phyloP scores from a whole-genome alignment of 2,329 filamentous ascomycete genomes.

The Paramyrothecium sp. region DNA sequence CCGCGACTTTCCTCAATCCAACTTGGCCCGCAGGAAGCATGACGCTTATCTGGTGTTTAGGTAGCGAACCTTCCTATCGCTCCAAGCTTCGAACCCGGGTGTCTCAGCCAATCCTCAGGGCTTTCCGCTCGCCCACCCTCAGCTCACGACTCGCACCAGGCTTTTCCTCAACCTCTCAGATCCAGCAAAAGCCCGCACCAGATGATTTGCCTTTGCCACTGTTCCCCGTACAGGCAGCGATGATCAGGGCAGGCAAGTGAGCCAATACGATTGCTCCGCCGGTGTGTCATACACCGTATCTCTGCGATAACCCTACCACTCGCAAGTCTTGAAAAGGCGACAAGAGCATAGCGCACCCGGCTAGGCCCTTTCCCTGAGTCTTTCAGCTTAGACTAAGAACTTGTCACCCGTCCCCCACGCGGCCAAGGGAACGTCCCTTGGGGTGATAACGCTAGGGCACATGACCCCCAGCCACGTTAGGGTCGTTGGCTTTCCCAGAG shows the following conservation, averaged over 20 bases:
- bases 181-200: neutral
- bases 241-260: neutral
- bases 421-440: neutral
- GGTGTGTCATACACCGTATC: neutral
- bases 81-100: neutral
- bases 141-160: neutral
- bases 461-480: neutral
- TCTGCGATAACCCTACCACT: neutral
- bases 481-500: too few relatives aligned
- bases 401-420: neutral
- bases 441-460: neutral
- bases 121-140: neutral
- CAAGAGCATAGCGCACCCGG: neutral
- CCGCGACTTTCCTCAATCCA: neutral
- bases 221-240: neutral
- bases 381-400: neutral
- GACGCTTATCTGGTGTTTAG: neutral
- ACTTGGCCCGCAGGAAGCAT: neutral
- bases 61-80: neutral
- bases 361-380: neutral
- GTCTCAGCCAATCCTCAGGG: neutral
- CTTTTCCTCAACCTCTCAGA: neutral
- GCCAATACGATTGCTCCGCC: neutral
- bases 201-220: neutral
- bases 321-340: neutral